Base-by-base conservation (phyloP, 2,329 filamentous ascomycete species). In the Colletotrichum aenigma region DNA sequence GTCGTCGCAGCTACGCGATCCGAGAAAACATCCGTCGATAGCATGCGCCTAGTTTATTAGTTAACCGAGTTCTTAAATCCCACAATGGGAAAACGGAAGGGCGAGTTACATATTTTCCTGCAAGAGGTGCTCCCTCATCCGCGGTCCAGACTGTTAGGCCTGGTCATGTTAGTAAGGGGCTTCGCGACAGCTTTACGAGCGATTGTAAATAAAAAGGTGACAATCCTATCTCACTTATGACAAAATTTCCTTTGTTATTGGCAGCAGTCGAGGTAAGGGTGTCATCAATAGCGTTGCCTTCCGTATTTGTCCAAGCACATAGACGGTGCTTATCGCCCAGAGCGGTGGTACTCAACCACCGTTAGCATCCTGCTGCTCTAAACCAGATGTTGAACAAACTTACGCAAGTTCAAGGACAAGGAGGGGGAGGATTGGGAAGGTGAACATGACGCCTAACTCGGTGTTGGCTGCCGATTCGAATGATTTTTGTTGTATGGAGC, bases 401-500 rank as follows among this genome's bases (percentile, higher is more conserved):
- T 43, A 43, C 38, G 38, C 4, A 0, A 43, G 38, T 43, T 8
- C 38, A n/a, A 3, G 8, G 8, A n/a, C 2, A 43, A 43, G 16
- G 8, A 43, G 1, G 38, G 38, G 16, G 8, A 43, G 4, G 4
- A n/a, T 10, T 6, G 38, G 38, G 8, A 43, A 43, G 8, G 4
- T n/a, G 16, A 43, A 9, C 8, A 43, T 43, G 38, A 1, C 38
- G 38, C 4, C 16, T n/a, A 0, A 0, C 8, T 43, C 38, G 1
- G 0, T 6, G 38, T 2, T 18, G 8, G 8, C 0, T 10, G 8
- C 8, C 38, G 38, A 10, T 43, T 43, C 16, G 1, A 43, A 10
- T n/a, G 18, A 8, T 2, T 3, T 43, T 18, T 6, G 16, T 18
- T 43, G 16, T 43, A 0, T n/a, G 16, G 16, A n/a, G 38, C 16